Conservation (phyloP, 2,329 filamentous ascomycete species). For the Botryotinia calthae region DNA sequence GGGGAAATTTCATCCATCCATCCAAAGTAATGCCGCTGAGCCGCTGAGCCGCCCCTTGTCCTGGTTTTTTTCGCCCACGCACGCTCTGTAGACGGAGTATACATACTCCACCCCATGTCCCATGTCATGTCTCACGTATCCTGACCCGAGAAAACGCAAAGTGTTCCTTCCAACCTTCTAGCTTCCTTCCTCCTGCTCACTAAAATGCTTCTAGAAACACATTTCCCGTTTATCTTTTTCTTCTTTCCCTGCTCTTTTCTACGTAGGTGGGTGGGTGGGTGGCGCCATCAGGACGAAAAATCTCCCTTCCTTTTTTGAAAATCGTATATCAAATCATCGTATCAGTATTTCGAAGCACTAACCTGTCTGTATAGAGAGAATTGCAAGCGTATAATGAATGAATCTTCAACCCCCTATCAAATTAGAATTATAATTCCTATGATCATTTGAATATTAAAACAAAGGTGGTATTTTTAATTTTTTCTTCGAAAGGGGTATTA, state of each 20-base stretch:
- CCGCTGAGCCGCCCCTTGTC: slow-evolving; percentile 6
- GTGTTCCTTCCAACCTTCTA: slow-evolving; percentile 9
- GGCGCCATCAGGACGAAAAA: background rate
- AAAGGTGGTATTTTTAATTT: background rate
- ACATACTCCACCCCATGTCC: background rate
- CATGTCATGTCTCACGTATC: slow-evolving; percentile 3
- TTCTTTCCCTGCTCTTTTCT: background rate
- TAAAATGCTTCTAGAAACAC: slow-evolving; percentile 3
- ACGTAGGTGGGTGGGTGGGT: background rate
- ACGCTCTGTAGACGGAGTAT: background rate
- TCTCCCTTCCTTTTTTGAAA: background rate
- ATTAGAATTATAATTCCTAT: background rate
- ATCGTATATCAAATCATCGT: background rate
- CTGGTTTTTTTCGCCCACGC: background rate
- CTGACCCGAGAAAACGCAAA: background rate
- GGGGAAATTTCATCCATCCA: background rate
- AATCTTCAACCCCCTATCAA: background rate
- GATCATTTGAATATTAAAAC: background rate
- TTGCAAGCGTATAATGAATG: background rate
- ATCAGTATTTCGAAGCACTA: background rate
- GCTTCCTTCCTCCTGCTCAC: background rate
- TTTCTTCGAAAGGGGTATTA: background rate
- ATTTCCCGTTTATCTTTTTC: background rate
- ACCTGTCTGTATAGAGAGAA: background rate
- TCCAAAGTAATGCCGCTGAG: background rate